A percentile compares a stretch with the other conserved stretches of the same genome.
phyloP scores from a whole-genome alignment of 306 rosid species.

The Inga laurina region DNA sequence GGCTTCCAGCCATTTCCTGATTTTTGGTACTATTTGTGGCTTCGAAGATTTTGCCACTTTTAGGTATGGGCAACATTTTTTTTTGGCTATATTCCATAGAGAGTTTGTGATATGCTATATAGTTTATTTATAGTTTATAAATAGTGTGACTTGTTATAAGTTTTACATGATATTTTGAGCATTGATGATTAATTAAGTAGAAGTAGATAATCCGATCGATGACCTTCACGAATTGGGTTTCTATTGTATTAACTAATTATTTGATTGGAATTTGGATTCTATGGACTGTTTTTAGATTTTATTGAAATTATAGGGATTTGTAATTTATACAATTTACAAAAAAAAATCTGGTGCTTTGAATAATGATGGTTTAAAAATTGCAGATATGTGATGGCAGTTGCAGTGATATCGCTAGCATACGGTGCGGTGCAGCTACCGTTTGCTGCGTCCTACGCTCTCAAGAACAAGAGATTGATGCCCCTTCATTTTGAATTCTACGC shows the following conservation, averaged over 20 bases:
- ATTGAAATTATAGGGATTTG: neutral
- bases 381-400: slow-evolving; percentile 49
- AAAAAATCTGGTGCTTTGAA: no score
- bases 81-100: neutral
- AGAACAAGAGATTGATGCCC: slow-evolving; percentile 46
- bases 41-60: neutral
- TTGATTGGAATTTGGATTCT: neutral
- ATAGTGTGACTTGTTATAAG: neutral
- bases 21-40: neutral
- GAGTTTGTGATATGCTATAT: neutral
- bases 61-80: neutral
- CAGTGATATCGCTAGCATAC: slow-evolving; percentile 45
- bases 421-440: slow-evolving; percentile 53
- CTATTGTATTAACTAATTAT: neutral
- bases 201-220: neutral
- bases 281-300: neutral
- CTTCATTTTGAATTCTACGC: slow-evolving; percentile 25
- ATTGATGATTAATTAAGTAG: neutral
- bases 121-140: neutral
- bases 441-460: slow-evolving; percentile 36
- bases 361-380: neutral
- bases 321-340: no score
- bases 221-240: neutral
- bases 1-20: slow-evolving; percentile 19
- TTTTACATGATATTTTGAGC: neutral